phyloP scores from a whole-genome alignment of 768 basidiomycete genomes.

The Rossbeevera mucosa region DNA sequence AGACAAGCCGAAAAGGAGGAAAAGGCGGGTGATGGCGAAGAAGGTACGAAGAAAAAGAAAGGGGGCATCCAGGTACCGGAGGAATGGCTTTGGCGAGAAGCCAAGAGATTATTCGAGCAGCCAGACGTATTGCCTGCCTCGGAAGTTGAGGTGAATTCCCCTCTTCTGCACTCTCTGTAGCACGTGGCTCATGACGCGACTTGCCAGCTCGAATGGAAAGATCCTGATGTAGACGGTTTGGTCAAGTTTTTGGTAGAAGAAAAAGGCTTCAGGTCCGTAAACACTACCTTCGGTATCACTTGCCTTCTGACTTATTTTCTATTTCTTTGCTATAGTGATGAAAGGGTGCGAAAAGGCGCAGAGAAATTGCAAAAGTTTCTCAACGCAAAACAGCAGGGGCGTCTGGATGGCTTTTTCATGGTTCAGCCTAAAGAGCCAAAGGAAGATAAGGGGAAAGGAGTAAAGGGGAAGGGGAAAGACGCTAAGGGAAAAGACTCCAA shows the following conservation, averaged over 20 bases:
- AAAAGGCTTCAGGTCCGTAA: conserved; percentile 89
- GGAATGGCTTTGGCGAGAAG: conserved; percentile 96
- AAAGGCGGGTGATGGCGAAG: conserved; percentile 39
- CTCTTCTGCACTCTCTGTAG: neutral
- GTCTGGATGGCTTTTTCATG: conserved; percentile 93
- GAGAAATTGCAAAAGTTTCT: conserved; percentile 88
- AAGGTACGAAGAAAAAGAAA: conserved; percentile 48
- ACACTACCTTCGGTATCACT: neutral
- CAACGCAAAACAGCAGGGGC: conserved; percentile 90
- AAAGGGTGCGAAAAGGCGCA: conserved; percentile 91
- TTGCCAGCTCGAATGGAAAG: conserved; percentile 85
- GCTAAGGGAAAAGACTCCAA: conserved; percentile 42
- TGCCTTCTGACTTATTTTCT: neutral
- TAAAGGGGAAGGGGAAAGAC: conserved; percentile 36
- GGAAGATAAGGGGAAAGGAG: conserved; percentile 42
- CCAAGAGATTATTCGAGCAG: conserved; percentile 82
- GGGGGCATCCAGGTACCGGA: conserved; percentile 81
- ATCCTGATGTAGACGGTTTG: conserved; percentile 88
- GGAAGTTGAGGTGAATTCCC: conserved; percentile 66
- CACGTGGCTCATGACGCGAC: neutral
- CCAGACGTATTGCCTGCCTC: conserved; percentile 88
- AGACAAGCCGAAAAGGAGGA: conserved; percentile 39
- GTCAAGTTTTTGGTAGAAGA: conserved; percentile 90
- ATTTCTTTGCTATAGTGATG: conserved; percentile 62
- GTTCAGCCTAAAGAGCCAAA: conserved; percentile 58